phyloP scores from a whole-genome alignment of 306 rosid genomes.

The Prunus kanzakura region DNA sequence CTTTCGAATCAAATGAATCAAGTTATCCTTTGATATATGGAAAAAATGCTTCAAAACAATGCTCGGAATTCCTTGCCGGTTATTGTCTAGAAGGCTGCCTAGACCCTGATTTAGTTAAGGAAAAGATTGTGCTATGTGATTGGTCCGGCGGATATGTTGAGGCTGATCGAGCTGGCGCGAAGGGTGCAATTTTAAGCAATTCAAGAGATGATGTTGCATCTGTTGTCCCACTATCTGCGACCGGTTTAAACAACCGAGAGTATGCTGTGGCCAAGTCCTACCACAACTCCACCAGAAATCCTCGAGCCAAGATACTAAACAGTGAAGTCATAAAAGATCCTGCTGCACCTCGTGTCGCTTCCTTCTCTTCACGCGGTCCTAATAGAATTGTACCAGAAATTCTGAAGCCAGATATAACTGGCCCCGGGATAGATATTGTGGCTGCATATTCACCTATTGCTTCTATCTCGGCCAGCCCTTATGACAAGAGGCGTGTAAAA shows the following conservation, averaged over 20 bases:
- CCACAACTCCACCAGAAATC: neutral
- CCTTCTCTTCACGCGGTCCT: slow-evolving; percentile 38
- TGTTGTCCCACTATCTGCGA: neutral
- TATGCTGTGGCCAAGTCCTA: neutral
- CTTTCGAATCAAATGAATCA: neutral
- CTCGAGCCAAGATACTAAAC: slow-evolving; percentile 19
- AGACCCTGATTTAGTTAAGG: neutral
- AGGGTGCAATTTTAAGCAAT: neutral
- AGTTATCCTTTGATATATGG: neutral
- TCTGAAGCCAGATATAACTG: slow-evolving; percentile 34
- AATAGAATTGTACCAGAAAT: slow-evolving; percentile 19
- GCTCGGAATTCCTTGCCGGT: neutral
- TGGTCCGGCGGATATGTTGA: no score
- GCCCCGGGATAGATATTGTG: slow-evolving; percentile 34
- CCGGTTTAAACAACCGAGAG: neutral
- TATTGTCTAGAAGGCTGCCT: neutral
- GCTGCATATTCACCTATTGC: slow-evolving; percentile 23
- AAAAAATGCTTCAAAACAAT: neutral
- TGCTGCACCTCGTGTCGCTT: slow-evolving; percentile 30
- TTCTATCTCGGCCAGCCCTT: neutral
- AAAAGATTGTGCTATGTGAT: neutral
- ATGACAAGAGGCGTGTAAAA: slow-evolving; percentile 15
- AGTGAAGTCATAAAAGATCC: slow-evolving; percentile 19
- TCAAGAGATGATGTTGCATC: neutral
- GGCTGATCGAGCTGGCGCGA: neutral